Conservation (phyloP, 2,329 filamentous ascomycete species). For the Ophiostoma sp. region DNA sequence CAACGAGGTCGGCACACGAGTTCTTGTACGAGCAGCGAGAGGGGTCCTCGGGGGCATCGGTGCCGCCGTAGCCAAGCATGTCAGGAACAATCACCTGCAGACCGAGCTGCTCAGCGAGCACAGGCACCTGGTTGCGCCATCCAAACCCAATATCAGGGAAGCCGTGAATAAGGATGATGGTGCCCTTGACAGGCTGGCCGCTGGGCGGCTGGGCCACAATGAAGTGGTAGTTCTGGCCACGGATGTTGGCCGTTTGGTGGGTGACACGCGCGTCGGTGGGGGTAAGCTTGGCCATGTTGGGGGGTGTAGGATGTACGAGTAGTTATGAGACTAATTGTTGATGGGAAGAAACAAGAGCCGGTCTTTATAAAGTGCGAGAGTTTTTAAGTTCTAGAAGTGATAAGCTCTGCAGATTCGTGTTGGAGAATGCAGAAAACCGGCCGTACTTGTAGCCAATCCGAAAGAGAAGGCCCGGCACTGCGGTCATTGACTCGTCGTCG, state of each 20-base stretch:
- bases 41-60: constrained; percentile 59
- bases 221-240: constrained; percentile 66
- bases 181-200: constrained; percentile 32
- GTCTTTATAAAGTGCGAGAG: too few species aligned
- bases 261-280: constrained; percentile 62
- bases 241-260: constrained; percentile 57
- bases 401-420: too few species aligned
- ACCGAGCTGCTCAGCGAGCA: constrained; percentile 64
- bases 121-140: constrained; percentile 85
- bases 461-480: too few species aligned
- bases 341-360: not conserved
- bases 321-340: not conserved
- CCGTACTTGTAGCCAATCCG: too few species aligned
- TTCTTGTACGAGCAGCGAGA: constrained; percentile 65
- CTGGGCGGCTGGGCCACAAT: constrained; percentile 47
- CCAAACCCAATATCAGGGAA: constrained; percentile 78
- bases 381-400: too few species aligned
- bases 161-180: constrained; percentile 56
- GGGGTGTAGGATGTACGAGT: not conserved
- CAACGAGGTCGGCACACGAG: constrained; percentile 67
- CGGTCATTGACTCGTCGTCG: not conserved
- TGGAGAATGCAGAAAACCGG: too few species aligned
- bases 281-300: constrained; percentile 52
- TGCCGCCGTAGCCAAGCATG: constrained; percentile 79
- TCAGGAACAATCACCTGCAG: constrained; percentile 79